Evolutionary conservation across 306 rosid species (phyloP).

Genomic region (Hylodesmum podocarpum): DNA sequence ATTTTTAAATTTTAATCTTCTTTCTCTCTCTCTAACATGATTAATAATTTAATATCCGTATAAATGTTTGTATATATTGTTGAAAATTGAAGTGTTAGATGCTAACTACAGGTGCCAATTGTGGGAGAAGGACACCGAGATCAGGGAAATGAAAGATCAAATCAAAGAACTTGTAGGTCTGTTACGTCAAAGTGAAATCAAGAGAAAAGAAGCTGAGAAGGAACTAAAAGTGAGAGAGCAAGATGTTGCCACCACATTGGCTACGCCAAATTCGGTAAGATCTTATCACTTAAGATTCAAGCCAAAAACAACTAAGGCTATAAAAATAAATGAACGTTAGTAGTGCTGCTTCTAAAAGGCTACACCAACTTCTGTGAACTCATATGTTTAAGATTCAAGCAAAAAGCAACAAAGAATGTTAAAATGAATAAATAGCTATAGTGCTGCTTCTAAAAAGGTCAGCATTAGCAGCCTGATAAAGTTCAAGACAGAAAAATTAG

Average conservation of each 20-base stretch:
- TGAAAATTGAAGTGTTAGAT: constrained; percentile 26
- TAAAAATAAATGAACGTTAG: background rate
- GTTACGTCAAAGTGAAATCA: constrained; percentile 85
- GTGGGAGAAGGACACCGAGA: constrained; percentile 91
- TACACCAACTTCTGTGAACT: constrained; percentile 60
- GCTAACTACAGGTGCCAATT: constrained; percentile 70
- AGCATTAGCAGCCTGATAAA: background rate
- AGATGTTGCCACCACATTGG: constrained; percentile 62
- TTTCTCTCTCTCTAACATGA: too few species aligned
- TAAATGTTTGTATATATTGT: background rate
- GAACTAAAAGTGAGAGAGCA: constrained; percentile 90
- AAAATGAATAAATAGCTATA: background rate
- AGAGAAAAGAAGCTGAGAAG: constrained; percentile 89
- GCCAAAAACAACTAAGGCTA: constrained; percentile 2
- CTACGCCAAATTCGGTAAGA: constrained; percentile 68
- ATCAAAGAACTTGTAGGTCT: constrained; percentile 91
- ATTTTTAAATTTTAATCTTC: background rate
- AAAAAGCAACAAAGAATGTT: background rate
- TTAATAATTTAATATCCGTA: too few species aligned
- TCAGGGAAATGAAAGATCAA: constrained; percentile 92
- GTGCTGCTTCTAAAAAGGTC: background rate
- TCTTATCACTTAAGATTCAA: constrained; percentile 14
- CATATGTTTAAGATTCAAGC: constrained; percentile 1
- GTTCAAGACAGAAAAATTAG: background rate
- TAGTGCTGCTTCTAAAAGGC: constrained; percentile 15